Base-by-base conservation (phyloP, 2,329 filamentous ascomycete species). In the Ascochyta rabiei region DNA sequence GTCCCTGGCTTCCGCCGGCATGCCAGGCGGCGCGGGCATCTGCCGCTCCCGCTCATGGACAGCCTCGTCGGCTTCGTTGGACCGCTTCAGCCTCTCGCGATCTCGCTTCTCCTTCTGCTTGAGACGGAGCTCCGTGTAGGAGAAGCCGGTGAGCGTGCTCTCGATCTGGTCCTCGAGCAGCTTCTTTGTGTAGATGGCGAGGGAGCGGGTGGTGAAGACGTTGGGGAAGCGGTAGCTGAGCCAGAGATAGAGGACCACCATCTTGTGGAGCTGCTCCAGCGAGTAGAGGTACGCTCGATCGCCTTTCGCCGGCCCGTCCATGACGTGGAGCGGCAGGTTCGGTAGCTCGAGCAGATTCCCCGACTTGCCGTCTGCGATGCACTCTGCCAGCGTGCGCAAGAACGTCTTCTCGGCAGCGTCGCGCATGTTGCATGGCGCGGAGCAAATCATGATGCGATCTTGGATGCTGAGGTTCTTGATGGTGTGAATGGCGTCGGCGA, bases 231-330 rank as follows among this genome's bases (percentile, higher is more conserved):
- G 88, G 75, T 93, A 98, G 64, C 90, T 93, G 15, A 99, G 81
- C 95, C 95, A 99, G 2, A 96, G 82, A 71, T 98, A 99, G 41
- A 93, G 79, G 39, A 93, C 91, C 33, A 99, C 79, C 24, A 86
- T 81, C 66, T 90, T 90, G 77, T 99, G 95, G 15, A 99, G 81
- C 3, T 79, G 74, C 73, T 99, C 95, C 18, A 98, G 79, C 8
- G 80, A 76, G 49, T 80, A 78, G 10, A 99, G 80, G 62, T 91
- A 90, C 0, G 79, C 72, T 48, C 82, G 76, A 13, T 75, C 72
- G 1, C 72, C 71, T 0, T 75, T 77, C 1, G 80, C 71, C 0
- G 76, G 67, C 23, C 78, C 55, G 57, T 96, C 90, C 3, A 98
- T 81, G 2, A 89, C 73, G 59, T 93, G 88, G 1, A 99, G 78